Base-by-base conservation (phyloP, 2,329 filamentous ascomycete species). In the Purpureocillium lavendulum region DNA sequence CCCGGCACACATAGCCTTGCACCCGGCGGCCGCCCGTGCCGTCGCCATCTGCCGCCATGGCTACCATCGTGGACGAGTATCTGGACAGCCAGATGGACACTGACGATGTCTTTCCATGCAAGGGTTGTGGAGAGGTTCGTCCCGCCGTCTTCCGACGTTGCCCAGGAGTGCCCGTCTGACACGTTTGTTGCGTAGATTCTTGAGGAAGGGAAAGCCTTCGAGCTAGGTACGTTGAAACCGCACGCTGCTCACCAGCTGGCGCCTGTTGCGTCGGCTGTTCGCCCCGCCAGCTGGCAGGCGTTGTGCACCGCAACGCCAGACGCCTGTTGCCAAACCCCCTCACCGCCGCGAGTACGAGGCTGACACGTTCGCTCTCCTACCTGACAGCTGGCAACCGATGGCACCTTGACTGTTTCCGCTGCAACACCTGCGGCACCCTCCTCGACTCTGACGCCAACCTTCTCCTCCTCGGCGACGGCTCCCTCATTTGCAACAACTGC, bases 341-440 rank as follows among this genome's bases (percentile, higher is more conserved):
- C 29, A 14, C 14, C n/a, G 29, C 21, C 6, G 16, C 29, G 13
- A 12, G 33, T n/a, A 6, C 17, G 40, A 53, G 55, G 50, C 60
- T 58, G 43, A 55, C 51, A 36, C 50, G n/a, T 44, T 33, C 42
- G 7, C 40, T 36, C 39, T 32, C 26, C 17, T 26, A 26, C 21
- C 21, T 26, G 10, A 41, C 52, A 95, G 89, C 90, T 61, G 89
- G 89, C 47, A 92, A 94, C 62, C 79, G 90, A 75, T 97, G 90
- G 92, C 92, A 98, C 72, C 86, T 98, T 57, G 86, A 96, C 68
- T 98, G 92, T 71, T 98, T 98, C 68, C 84, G 89, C 59, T 97
- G 90, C 74, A 92, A 95, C 62, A 94, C 86, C 40, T 98, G 90
- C 71, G 80, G 81, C 56, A 96, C 89, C 44, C 80, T 96, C 42